Base-by-base conservation (phyloP, 179 eudicot genomes). In the Silene noctiflora region DNA sequence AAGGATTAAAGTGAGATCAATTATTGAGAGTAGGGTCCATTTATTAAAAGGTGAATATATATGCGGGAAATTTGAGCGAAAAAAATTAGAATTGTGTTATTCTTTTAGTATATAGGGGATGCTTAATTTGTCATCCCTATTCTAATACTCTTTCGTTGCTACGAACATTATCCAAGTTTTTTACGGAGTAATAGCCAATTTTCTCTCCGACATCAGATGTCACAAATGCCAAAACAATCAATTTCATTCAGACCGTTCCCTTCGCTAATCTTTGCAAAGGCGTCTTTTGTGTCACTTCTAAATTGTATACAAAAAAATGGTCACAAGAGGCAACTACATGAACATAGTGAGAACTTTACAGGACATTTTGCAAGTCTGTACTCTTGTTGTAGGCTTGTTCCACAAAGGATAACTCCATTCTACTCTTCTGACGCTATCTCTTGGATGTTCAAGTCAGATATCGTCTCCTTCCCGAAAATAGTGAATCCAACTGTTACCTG, bases 401-500 rank as follows among this genome's bases (percentile, higher is more conserved):
- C 61, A 6, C 35, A 16, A 71, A 51, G 25, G 31, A 25, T 22
- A 61, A 55, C 75, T 78, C 29, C 24, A 72, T 48, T 78, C 78
- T 59, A 79, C 79, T 79, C 91, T 39, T 77, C 89, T 17, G 17
- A 3, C 65, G 74, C 79, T 56, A 96, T 82, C 55, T 89, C 89
- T 56, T 78, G 73, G 81, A 88, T 74, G 83, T 85, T 84, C 68
- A 96, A 72, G 73, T 91, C 98, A 56, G 94, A 98, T 60, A 91
- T 78, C 27, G 94, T 91, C 81, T 90, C 96, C 87, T 96, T 96
- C 55, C 99, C 98, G 68, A 96, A 90, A 12, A 96, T 75, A 8
- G 93, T 84, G 78, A 96, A 91, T 68, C 89, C 94, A 69, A 96
- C 96, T 59, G 91, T 88, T 69, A 85, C 97, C 99, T 96, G 91